phyloP scores from a whole-genome alignment of 768 basidiomycete genomes.

The Naganishia kalamii region DNA sequence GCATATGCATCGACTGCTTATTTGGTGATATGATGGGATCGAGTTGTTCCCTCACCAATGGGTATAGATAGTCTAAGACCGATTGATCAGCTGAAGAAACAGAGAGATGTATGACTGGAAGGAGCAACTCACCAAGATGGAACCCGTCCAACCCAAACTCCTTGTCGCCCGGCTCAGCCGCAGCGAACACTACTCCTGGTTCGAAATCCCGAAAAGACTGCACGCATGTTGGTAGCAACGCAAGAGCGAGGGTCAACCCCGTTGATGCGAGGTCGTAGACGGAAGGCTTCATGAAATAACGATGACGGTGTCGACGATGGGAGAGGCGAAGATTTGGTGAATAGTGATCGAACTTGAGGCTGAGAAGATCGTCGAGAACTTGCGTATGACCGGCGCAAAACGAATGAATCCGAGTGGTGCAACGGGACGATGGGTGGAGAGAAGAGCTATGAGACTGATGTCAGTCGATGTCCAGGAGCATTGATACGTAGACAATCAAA shows the following conservation, averaged over 20 bases:
- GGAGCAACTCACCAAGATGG: constrained; percentile 10
- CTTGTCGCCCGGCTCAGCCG: background rate
- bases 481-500: too few species aligned
- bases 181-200: constrained; percentile 10
- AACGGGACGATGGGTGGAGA: too few species aligned
- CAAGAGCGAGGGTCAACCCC: background rate
- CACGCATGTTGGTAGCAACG: background rate
- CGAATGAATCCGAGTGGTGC: too few species aligned
- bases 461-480: background rate
- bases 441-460: background rate
- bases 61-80: constrained; percentile 10
- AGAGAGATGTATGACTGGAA: too few species aligned
- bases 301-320: too few species aligned
- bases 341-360: too few species aligned
- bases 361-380: too few species aligned
- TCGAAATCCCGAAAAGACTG: background rate
- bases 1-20: constrained; percentile 35
- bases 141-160: background rate
- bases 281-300: background rate
- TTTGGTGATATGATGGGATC: constrained; percentile 43
- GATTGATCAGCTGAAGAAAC: background rate
- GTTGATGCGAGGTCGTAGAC: background rate
- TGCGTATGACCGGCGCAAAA: too few species aligned
- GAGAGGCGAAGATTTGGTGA: background rate
- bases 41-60: constrained; percentile 34